Evolutionary conservation across 176 grass and related monocot genomes (phyloP).

Genomic region (Lolium perenne): DNA sequence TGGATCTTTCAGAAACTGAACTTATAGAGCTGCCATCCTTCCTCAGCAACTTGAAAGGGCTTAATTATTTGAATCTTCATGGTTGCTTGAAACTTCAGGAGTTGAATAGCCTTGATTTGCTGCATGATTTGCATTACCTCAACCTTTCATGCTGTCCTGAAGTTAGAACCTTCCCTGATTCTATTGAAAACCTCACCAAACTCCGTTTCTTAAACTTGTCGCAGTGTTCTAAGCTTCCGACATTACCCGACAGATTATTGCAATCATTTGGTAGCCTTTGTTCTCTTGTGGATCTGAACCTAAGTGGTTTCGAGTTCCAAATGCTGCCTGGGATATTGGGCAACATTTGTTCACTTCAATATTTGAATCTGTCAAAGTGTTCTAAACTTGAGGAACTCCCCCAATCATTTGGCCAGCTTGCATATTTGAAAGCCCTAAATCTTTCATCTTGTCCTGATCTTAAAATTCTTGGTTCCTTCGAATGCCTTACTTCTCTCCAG

Average conservation of each 20-base stretch:
- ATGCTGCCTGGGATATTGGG: conserved; percentile 51
- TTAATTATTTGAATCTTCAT: conserved; percentile 67
- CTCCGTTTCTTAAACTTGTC: conserved; percentile 47
- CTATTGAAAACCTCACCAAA: conserved; percentile 44
- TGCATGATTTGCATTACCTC: conserved; percentile 47
- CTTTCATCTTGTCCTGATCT: conserved; percentile 53
- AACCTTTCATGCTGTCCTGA: conserved; percentile 50
- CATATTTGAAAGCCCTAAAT: conserved; percentile 39
- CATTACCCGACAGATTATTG: conserved; percentile 44
- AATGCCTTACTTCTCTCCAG: conserved; percentile 46
- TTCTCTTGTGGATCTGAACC: conserved; percentile 52
- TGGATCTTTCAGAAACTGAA: conserved; percentile 63
- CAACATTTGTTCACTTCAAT: conserved; percentile 52
- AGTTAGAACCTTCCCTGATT: conserved; percentile 50
- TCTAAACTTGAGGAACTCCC: conserved; percentile 53
- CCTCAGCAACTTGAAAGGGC: conserved; percentile 44
- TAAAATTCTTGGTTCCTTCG: conserved; percentile 43
- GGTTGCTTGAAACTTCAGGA: conserved; percentile 55
- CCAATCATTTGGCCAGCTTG: conserved; percentile 46
- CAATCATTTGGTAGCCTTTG: conserved; percentile 54
- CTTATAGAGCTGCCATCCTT: conserved; percentile 49
- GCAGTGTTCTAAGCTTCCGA: conserved; percentile 39
- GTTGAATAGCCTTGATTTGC: conserved; percentile 43
- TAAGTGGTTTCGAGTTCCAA: conserved; percentile 50
- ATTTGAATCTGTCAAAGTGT: conserved; percentile 57